Conservation (phyloP, 2,329 filamentous ascomycete species). For the Raffaelea albimanens region DNA sequence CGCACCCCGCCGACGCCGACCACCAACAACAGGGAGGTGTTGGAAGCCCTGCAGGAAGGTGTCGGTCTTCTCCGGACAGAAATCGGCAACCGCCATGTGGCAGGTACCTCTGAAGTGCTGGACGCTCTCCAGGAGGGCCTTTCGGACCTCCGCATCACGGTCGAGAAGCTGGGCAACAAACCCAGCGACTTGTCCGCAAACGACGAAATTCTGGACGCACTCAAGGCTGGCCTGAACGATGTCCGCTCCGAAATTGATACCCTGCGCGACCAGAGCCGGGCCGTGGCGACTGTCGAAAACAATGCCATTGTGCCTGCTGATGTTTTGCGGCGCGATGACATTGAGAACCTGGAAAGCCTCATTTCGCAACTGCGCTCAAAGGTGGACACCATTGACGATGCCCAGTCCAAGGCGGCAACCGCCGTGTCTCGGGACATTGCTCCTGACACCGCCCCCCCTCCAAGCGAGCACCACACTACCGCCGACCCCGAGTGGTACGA, state of each 20-base stretch:
- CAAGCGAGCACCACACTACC: neutral
- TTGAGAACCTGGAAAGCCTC: constrained; percentile 77
- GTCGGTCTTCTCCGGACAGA: constrained; percentile 69
- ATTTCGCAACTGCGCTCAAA: constrained; percentile 77
- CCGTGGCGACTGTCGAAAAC: constrained; percentile 43
- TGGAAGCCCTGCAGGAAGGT: constrained; percentile 61
- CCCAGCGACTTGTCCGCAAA: constrained; percentile 74
- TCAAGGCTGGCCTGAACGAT: constrained; percentile 70
- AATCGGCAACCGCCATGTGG: constrained; percentile 53
- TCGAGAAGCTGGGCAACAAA: constrained; percentile 71
- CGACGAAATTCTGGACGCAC: constrained; percentile 79
- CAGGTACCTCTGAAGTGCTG: constrained; percentile 77
- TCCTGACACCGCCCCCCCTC: neutral
- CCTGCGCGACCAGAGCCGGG: constrained; percentile 52
- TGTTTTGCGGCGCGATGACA: constrained; percentile 57
- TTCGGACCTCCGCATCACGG: constrained; percentile 62
- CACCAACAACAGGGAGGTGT: constrained; percentile 51
- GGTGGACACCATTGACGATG: constrained; percentile 62
- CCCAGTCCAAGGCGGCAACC: neutral
- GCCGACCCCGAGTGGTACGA: constrained; percentile 16
- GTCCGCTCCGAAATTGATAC: constrained; percentile 71
- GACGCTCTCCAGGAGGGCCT: constrained; percentile 86
- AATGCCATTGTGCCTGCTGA: constrained; percentile 41
- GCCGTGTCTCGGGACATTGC: neutral
- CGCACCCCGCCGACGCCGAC: constrained; percentile 28